Conservation (phyloP, 2,329 filamentous ascomycete genomes). For the Alternaria triticina region DNA sequence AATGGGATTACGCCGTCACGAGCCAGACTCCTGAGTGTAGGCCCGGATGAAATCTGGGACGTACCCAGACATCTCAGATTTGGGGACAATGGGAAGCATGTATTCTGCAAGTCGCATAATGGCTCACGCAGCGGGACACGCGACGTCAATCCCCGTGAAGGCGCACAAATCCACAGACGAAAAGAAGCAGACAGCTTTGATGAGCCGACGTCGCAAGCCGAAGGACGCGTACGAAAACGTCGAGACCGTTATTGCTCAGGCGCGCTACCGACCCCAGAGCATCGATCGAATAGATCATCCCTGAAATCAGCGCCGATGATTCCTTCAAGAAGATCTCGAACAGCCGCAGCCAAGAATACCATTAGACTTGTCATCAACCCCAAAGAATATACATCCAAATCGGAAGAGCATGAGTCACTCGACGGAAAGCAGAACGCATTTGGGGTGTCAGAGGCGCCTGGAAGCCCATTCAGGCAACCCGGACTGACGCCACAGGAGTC, state of each 20-base stretch:
- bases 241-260: neutral
- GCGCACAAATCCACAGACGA: neutral
- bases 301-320: neutral
- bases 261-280: neutral
- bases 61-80: neutral
- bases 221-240: neutral
- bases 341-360: neutral
- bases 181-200: neutral
- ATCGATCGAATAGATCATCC: neutral
- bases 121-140: neutral
- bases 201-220: neutral
- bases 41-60: neutral
- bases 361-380: neutral
- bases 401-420: no score
- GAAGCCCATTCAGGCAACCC: constrained; percentile 9
- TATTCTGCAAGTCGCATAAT: neutral
- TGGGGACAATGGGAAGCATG: neutral
- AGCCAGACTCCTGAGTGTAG: neutral
- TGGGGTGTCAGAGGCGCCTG: neutral
- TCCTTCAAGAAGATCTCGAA: neutral
- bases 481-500: constrained; percentile 8
- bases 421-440: neutral
- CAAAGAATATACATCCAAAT: neutral
- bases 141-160: neutral
- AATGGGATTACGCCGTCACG: neutral